Base-by-base conservation (phyloP, 768 basidiomycete genomes). In the Macrolepiota dolichaula region DNA sequence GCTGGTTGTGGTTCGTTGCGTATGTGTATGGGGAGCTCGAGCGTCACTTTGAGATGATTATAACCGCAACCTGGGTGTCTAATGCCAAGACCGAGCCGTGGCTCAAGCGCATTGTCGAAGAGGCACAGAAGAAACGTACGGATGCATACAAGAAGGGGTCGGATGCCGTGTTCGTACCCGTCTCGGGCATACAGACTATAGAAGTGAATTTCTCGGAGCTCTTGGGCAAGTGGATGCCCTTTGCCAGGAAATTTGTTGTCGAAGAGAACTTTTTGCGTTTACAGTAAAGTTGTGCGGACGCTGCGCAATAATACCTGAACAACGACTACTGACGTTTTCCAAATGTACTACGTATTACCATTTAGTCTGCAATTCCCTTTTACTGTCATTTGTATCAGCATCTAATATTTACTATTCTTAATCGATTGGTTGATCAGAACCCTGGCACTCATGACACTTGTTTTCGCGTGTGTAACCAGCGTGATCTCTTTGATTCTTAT, bases 191-290 rank as follows among this genome's bases (percentile, higher is more conserved):
- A 49, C n/a, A 54, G 44, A 61, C 52, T 25, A 61, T 54, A 44
- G 44, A 61, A 5, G 53, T 61, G 24, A 61, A 61, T 55, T 61
- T 61, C 32, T 53, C 59, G 19, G 59, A 61, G 35, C 49, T 44
- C 19, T 35, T 61, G 59, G 59, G 59, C 35, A 61, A 61, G n/a
- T 61, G 59, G 59, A 61, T 61, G 59, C 59, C 59, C 10, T 61
- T 54, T 47, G 59, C 59, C 10, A 61, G 59, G 19, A 51, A 53
- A 42, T 61, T 61, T 37, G 59, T 61, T 3, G 46, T 37, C 24
- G 59, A 61, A 9, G 51, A 61, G 15, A 52, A 52, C 7, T 49
- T 61, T 2, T 24, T 54, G 51, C 24, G 19, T 29, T 60, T 37
- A 12, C 15, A 15, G 15, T 11, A 17, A 44, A 19, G 29, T 32